These are phyloP conservation scores for Microdochium paspali DNA, from an alignment of 2,329 filamentous ascomycete genomes.

Conservation along the genomic window DNA sequence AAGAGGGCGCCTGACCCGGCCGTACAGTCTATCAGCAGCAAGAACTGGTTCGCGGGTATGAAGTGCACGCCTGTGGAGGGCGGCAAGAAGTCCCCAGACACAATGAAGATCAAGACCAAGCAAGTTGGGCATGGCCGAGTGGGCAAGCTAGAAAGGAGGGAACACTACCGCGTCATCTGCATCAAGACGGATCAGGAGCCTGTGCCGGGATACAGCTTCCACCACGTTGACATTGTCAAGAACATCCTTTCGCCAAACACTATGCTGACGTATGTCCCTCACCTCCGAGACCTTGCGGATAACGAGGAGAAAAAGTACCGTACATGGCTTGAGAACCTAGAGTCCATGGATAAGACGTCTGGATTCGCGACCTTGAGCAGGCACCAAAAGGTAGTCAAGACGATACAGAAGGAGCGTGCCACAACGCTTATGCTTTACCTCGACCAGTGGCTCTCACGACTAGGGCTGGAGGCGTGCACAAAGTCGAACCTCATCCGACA, in stretches of 20 bases:
- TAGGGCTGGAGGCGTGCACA: slow-evolving; percentile 40
- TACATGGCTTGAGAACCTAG: slow-evolving; percentile 46
- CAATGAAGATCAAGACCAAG: slow-evolving; percentile 43
- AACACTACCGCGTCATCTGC: slow-evolving; percentile 30
- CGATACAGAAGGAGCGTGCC: slow-evolving; percentile 40
- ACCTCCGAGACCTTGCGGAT: slow-evolving; percentile 46
- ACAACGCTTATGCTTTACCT: slow-evolving; percentile 42
- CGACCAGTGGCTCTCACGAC: slow-evolving; percentile 40
- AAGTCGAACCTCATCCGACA: slow-evolving; percentile 42
- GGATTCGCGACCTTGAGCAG: slow-evolving; percentile 46
- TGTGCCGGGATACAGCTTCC: slow-evolving; percentile 50
- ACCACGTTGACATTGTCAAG: slow-evolving; percentile 49
- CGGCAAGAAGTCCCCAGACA: slow-evolving; percentile 20
- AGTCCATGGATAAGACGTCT: slow-evolving; percentile 46
- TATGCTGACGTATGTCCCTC: slow-evolving; percentile 50
- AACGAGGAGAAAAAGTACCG: slow-evolving; percentile 47
- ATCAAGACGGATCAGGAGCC: slow-evolving; percentile 39
- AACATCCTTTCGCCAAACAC: slow-evolving; percentile 52
- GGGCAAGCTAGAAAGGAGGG: slow-evolving; percentile 33
- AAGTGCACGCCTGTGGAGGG: slow-evolving; percentile 21
- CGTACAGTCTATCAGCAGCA: slow-evolving; percentile 23
- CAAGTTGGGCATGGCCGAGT: slow-evolving; percentile 28
- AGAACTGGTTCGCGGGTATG: slow-evolving; percentile 38
- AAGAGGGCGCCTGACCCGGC: background rate
- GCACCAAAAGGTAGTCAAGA: slow-evolving; percentile 38